phyloP scores from a whole-genome alignment of 345 rosid genomes.

The Lepidium didymum region DNA sequence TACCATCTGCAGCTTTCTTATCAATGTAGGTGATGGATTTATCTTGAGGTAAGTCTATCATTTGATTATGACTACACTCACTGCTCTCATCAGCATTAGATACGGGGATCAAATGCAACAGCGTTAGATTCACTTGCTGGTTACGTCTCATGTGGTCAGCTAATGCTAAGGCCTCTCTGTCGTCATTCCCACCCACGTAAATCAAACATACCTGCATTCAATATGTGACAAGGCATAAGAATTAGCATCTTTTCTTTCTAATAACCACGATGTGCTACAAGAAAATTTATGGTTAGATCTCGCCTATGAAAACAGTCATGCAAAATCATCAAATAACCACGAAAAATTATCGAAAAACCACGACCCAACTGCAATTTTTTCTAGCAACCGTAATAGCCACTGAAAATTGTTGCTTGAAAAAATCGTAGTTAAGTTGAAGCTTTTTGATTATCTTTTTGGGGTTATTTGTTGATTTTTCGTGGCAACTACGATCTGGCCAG shows the following conservation, averaged over 20 bases:
- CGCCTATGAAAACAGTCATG: too few species aligned
- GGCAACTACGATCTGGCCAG: too few species aligned
- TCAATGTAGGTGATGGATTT: slow-evolving; percentile 10
- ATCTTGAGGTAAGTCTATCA: slow-evolving; percentile 18
- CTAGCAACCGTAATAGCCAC: too few species aligned
- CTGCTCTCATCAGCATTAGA: not conserved
- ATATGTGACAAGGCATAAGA: not conserved
- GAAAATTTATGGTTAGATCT: too few species aligned
- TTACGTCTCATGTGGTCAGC: slow-evolving; percentile 40
- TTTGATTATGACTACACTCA: slow-evolving; percentile 10
- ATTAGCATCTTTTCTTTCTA: not conserved
- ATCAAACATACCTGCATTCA: slow-evolving; percentile 28
- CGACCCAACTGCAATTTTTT: too few species aligned
- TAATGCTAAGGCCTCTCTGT: slow-evolving; percentile 46
- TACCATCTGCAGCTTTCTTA: slow-evolving; percentile 33
- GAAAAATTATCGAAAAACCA: too few species aligned
- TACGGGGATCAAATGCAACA: slow-evolving; percentile 20
- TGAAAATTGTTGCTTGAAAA: too few species aligned
- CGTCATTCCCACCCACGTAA: slow-evolving; percentile 55
- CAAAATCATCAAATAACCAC: too few species aligned
- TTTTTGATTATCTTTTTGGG: too few species aligned
- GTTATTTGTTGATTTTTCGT: too few species aligned
- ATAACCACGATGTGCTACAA: too few species aligned
- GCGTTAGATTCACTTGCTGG: slow-evolving; percentile 19
- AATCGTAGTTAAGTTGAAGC: too few species aligned